A percentile compares a stretch with the other conserved stretches of the same genome.
phyloP scores from a whole-genome alignment of 1,284 basidiomycete genomes.

The Microbotryum scabiosae region DNA sequence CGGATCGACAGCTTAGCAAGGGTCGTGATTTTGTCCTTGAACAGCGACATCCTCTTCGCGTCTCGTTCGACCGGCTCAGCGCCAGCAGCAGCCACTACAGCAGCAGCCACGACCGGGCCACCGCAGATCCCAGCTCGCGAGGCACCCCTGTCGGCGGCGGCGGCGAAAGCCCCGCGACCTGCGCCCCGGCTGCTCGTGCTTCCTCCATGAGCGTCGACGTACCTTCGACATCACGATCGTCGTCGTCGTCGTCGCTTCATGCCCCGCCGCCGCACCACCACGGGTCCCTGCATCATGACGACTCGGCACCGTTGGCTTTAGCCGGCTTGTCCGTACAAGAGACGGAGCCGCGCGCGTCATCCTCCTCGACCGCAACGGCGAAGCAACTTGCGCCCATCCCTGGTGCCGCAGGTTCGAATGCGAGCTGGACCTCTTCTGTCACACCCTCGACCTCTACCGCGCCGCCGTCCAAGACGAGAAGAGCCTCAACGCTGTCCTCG shows the following conservation, averaged over 20 bases:
- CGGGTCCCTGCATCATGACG: no score
- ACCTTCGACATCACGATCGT: no score
- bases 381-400: background rate
- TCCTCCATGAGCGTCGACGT: no score
- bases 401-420: background rate
- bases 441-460: conserved; percentile 3
- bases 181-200: no score
- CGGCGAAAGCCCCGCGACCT: no score
- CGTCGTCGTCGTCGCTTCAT: no score
- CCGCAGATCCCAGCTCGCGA: no score
- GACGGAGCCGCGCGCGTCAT: background rate
- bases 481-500: conserved; percentile 4
- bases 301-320: background rate
- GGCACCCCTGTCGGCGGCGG: no score
- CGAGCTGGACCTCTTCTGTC: background rate
- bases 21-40: conserved; percentile 5
- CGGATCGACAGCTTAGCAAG: conserved; percentile 12
- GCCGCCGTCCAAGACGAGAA: background rate
- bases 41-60: background rate
- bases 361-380: background rate
- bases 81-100: background rate
- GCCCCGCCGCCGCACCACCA: no score
- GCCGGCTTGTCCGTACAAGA: background rate
- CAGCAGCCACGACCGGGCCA: background rate
- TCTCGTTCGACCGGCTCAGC: background rate